Evolutionary conservation across 2,329 filamentous ascomycete genomes (phyloP).

Genomic region (Cryoendolithus antarcticus): DNA sequence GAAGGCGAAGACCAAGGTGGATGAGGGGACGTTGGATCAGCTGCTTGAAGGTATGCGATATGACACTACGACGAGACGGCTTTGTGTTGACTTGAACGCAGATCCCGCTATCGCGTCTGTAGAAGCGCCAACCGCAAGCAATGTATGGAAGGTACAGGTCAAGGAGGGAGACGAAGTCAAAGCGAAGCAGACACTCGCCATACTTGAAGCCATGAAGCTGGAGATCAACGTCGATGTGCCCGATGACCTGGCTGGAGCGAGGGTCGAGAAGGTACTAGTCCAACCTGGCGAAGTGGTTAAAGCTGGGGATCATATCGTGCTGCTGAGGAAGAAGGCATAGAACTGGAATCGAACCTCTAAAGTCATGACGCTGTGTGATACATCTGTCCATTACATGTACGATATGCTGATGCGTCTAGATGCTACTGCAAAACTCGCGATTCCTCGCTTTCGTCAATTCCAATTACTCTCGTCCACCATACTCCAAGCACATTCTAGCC

Average conservation of each 20-base stretch:
- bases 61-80: background rate
- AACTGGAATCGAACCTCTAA: too few relatives aligned
- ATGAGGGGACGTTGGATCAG: constrained; percentile 37
- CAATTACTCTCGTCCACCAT: too few relatives aligned
- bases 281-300: constrained; percentile 29
- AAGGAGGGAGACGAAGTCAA: constrained; percentile 25
- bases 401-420: too few relatives aligned
- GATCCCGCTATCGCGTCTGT: constrained; percentile 26
- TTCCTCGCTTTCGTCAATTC: too few relatives aligned
- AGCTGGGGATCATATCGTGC: constrained; percentile 23
- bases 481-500: too few relatives aligned
- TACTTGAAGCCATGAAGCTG: constrained; percentile 37
- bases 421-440: too few relatives aligned
- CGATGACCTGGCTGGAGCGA: constrained; percentile 18
- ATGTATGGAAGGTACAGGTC: constrained; percentile 34
- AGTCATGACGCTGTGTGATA: too few relatives aligned
- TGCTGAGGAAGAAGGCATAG: constrained; percentile 8
- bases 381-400: too few relatives aligned
- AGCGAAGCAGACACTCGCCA: constrained; percentile 24
- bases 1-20: constrained; percentile 31
- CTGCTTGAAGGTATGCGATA: constrained; percentile 31
- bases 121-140: constrained; percentile 33
- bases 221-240: constrained; percentile 33
- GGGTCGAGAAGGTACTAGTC: constrained; percentile 30
- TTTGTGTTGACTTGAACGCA: constrained; percentile 1